Conservation (phyloP, 257 asterid species). For the Przewalskia tangutica region DNA sequence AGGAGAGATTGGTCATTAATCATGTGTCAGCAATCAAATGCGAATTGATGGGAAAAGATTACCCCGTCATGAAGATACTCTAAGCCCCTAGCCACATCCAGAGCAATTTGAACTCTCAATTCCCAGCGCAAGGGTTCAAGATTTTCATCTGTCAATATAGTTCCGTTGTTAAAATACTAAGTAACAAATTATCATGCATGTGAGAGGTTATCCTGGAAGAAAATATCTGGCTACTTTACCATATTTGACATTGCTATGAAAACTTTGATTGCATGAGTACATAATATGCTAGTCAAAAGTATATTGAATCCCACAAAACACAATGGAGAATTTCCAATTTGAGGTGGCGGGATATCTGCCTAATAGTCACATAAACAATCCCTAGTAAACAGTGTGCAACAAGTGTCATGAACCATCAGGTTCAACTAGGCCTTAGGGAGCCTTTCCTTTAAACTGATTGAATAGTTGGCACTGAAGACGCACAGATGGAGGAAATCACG, state of each 20-base stretch:
- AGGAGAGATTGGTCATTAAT: not conserved
- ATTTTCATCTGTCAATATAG: slow-evolving; percentile 38
- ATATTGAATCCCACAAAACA: not conserved
- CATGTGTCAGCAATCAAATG: not conserved
- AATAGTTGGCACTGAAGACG: not conserved
- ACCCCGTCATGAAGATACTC: slow-evolving; percentile 99
- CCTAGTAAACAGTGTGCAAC: not conserved
- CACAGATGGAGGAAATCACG: not conserved
- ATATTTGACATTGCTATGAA: not conserved
- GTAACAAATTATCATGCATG: not conserved
- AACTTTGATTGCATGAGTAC: not conserved
- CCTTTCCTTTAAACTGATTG: not conserved
- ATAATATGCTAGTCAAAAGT: not conserved
- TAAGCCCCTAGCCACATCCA: slow-evolving; percentile 94
- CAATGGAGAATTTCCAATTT: not conserved
- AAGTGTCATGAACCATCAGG: not conserved
- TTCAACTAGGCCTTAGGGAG: not conserved
- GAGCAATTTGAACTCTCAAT: slow-evolving; percentile 73
- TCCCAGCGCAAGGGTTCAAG: slow-evolving; percentile 62
- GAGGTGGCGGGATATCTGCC: not conserved
- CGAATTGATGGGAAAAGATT: slow-evolving; percentile 13
- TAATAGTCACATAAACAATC: not conserved
- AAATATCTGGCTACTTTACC: not conserved
- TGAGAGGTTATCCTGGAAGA: not conserved
- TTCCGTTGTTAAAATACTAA: not conserved